Conservation (phyloP, 305 asterid species). For the Vinca major region DNA sequence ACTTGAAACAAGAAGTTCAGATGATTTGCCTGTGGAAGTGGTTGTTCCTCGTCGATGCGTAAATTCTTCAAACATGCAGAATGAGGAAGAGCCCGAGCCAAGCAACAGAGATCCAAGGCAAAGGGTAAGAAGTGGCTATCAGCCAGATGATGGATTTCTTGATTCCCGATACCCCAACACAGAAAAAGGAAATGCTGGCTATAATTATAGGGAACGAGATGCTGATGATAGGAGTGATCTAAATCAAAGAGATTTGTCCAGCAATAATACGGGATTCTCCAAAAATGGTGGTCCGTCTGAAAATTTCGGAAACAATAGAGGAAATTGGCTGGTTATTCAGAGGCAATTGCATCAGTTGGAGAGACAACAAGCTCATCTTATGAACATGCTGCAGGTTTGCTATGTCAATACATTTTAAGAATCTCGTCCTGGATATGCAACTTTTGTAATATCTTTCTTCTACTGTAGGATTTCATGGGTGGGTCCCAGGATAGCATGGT, state of each 20-base stretch:
- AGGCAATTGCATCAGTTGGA: constrained; percentile 82
- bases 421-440: constrained; percentile 12
- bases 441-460: constrained; percentile 22
- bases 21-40: constrained; percentile 91
- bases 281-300: constrained; percentile 58
- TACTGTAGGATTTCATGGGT: constrained; percentile 86
- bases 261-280: constrained; percentile 37
- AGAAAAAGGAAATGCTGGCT: constrained; percentile 38
- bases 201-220: constrained; percentile 26
- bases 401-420: constrained; percentile 7
- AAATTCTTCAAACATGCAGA: constrained; percentile 46
- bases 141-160: constrained; percentile 31
- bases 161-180: constrained; percentile 23
- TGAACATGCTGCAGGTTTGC: constrained; percentile 90
- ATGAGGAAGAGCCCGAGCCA: constrained; percentile 49
- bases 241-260: constrained; percentile 53
- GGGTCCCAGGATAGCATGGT: constrained; percentile 96
- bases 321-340: constrained; percentile 91
- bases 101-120: constrained; percentile 36
- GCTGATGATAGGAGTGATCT: constrained; percentile 37
- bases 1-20: constrained; percentile 75
- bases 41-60: constrained; percentile 72
- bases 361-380: constrained; percentile 91
- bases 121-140: constrained; percentile 34
- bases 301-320: constrained; percentile 58